phyloP scores from a whole-genome alignment of 2,329 filamentous ascomycete species.

The Trichoderma citrinoviride region DNA sequence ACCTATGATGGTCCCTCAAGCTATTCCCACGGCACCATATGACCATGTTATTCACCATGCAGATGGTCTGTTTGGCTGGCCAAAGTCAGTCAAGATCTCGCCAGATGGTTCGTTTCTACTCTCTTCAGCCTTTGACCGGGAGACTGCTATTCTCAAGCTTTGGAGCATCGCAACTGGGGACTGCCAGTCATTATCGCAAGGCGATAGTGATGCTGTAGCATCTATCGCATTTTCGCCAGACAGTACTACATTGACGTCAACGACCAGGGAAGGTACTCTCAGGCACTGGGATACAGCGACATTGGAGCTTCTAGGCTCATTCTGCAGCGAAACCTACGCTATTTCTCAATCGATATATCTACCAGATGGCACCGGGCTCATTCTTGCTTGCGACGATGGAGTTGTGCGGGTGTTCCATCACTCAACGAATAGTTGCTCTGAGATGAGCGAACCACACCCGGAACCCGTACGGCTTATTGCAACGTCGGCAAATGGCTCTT shows the following conservation, averaged over 20 bases:
- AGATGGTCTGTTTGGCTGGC: neutral
- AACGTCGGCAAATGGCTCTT: neutral
- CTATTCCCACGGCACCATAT: neutral
- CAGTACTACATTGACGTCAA: neutral
- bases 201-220: fast-evolving
- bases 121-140: neutral
- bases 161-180: neutral
- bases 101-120: neutral
- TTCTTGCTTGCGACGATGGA: neutral
- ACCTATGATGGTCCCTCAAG: neutral
- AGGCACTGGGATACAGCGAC: neutral
- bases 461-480: neutral
- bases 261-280: neutral
- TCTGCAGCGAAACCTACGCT: no score
- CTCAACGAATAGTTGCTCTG: neutral
- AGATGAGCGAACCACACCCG: neutral
- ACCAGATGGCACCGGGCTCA: neutral
- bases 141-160: neutral
- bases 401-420: neutral
- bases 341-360: neutral
- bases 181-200: neutral
- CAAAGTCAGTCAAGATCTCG: neutral
- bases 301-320: neutral
- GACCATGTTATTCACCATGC: neutral
- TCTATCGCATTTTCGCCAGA: neutral